phyloP scores from a whole-genome alignment of 257 asterid genomes.

The Solanum appendiculatum region DNA sequence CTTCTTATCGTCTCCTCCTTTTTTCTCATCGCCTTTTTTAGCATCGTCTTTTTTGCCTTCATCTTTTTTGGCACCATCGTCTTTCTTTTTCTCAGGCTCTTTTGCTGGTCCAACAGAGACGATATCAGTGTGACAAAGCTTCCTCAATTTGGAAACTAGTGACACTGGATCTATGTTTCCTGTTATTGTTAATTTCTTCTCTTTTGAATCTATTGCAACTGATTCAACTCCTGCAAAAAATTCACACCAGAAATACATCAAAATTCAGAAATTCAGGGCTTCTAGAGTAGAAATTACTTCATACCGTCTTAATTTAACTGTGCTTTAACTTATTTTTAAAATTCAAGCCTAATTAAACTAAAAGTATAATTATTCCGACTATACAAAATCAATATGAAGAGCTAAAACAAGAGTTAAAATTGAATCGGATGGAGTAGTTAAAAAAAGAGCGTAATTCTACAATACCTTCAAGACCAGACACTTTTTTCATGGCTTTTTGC shows the following conservation, averaged over 20 bases:
- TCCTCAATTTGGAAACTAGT: constrained; percentile 45
- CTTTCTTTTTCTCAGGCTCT: constrained; percentile 61
- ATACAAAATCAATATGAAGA: neutral
- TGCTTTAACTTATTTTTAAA: neutral
- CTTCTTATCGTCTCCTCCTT: constrained; percentile 26
- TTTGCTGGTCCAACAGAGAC: constrained; percentile 67
- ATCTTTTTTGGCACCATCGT: constrained; percentile 21
- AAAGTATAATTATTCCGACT: too few relatives aligned
- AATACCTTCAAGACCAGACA: constrained; percentile 17
- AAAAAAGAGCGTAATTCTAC: neutral
- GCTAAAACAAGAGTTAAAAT: neutral
- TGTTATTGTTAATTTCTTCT: constrained; percentile 46
- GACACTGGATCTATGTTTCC: constrained; percentile 55
- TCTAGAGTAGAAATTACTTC: neutral
- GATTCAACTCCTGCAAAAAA: constrained; percentile 47
- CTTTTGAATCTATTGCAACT: constrained; percentile 43
- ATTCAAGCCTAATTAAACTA: too few relatives aligned
- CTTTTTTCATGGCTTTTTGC: constrained; percentile 17
- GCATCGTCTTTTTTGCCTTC: neutral
- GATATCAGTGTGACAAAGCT: constrained; percentile 55
- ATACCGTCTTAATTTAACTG: neutral
- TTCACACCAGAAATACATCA: neutral
- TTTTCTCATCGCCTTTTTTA: neutral
- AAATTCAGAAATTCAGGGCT: neutral
- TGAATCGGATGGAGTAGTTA: neutral